Conservation (phyloP, 495 filamentous ascomycete species). For the Hypomontagnella monticulosa region DNA sequence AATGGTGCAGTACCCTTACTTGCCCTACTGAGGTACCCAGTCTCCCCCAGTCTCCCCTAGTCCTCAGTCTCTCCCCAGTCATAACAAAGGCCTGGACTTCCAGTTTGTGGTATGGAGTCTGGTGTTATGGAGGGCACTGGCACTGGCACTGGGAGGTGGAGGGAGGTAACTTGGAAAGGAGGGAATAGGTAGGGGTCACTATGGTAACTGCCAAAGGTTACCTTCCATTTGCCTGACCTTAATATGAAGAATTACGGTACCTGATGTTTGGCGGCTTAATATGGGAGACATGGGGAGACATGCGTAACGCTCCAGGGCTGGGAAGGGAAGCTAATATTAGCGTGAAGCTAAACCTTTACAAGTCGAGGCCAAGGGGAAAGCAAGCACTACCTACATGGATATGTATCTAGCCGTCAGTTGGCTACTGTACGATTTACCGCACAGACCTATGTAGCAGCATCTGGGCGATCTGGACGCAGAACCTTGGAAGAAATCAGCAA, state of each 20-base stretch:
- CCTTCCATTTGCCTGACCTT: not conserved
- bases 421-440: not conserved
- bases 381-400: too few relatives aligned
- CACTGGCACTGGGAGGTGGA: not conserved
- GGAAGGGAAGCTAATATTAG: slow-evolving; percentile 8
- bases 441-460: too few relatives aligned
- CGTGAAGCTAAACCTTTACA: slow-evolving; percentile 8
- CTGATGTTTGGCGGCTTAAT: slow-evolving; percentile 17
- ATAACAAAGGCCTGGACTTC: not conserved
- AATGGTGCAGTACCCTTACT: not conserved
- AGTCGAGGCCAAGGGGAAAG: not conserved
- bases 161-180: slow-evolving; percentile 2
- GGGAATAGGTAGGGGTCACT: slow-evolving; percentile 2
- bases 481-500: too few relatives aligned
- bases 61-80: too few relatives aligned
- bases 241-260: slow-evolving; percentile 15
- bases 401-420: slow-evolving; percentile 11
- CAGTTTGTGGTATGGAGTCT: not conserved
- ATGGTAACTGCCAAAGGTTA: slow-evolving; percentile 19
- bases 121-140: too few relatives aligned
- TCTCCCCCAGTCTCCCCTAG: slow-evolving; percentile 1
- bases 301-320: slow-evolving; percentile 6
- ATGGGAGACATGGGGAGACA: not conserved
- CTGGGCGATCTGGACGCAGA: too few relatives aligned
- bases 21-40: slow-evolving; percentile 2